phyloP scores from a whole-genome alignment of 345 rosid species.

The Populus tremula region DNA sequence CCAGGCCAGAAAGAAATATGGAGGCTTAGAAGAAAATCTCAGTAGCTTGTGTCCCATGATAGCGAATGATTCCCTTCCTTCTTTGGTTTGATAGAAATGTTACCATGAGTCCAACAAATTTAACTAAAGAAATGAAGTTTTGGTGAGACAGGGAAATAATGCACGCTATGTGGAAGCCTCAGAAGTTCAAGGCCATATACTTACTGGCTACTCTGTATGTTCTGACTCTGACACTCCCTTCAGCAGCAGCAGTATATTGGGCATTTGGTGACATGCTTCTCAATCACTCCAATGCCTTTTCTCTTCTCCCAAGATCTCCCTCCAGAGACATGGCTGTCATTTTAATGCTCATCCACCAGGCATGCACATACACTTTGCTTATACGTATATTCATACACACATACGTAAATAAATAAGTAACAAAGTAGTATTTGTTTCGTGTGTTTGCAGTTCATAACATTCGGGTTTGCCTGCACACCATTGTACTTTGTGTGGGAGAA shows the following conservation, averaged over 20 bases:
- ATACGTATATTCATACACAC: neutral
- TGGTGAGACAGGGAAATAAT: conserved; percentile 66
- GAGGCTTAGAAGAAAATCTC: neutral
- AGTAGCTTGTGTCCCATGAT: neutral
- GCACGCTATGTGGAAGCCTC: conserved; percentile 99
- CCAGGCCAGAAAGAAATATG: neutral
- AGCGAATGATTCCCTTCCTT: neutral
- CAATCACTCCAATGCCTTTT: conserved; percentile 88
- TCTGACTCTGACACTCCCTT: conserved; percentile 89
- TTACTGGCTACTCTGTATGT: conserved; percentile 82
- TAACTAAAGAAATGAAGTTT: neutral
- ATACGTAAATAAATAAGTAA: neutral
- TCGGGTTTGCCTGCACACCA: conserved; percentile 97
- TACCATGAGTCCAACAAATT: neutral
- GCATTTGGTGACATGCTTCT: conserved; percentile 98
- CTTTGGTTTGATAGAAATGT: neutral
- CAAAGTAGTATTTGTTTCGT: neutral
- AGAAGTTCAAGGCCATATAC: conserved; percentile 92
- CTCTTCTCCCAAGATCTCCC: conserved; percentile 73
- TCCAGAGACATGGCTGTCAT: conserved; percentile 89
- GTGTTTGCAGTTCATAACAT: conserved; percentile 71
- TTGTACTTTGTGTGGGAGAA: conserved; percentile 99
- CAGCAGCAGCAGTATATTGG: conserved; percentile 93
- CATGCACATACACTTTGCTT: conserved; percentile 6
- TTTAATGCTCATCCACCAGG: conserved; percentile 96